Percentiles rank a stretch among this genome's conserved stretches.
Evolutionary conservation across 257 asterid species (phyloP).

Genomic region (Solanum pinnatisectum): DNA sequence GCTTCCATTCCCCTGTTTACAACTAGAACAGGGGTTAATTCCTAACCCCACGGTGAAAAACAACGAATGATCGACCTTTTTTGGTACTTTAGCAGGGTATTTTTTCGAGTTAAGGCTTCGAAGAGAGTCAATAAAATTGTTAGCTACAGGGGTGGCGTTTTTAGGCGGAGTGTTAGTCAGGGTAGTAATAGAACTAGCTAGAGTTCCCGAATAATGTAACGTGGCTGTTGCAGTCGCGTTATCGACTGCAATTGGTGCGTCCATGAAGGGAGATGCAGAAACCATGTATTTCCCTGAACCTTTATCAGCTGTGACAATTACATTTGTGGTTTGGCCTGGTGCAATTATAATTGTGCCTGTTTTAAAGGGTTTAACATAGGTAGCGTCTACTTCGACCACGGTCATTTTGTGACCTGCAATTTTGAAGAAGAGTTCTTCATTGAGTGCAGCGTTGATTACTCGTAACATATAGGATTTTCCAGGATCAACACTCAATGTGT

Average conservation of each 20-base stretch:
- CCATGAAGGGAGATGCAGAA: constrained; percentile 55
- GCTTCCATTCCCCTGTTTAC: constrained; percentile 45
- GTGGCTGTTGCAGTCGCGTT: constrained; percentile 50
- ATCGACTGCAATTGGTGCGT: constrained; percentile 41
- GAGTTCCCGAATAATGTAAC: constrained; percentile 49
- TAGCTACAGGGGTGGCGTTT: constrained; percentile 51
- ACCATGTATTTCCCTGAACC: constrained; percentile 32
- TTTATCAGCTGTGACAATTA: constrained; percentile 20
- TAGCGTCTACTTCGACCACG: constrained; percentile 57
- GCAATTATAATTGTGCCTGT: constrained; percentile 42
- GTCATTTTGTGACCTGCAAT: constrained; percentile 55
- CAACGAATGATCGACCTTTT: constrained; percentile 31
- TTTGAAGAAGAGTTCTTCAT: constrained; percentile 31
- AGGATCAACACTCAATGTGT: constrained; percentile 26
- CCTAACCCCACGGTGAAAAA: constrained; percentile 48
- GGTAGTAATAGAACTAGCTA: constrained; percentile 19
- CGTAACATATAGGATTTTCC: constrained; percentile 54
- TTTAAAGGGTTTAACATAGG: constrained; percentile 51
- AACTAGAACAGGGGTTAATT: constrained; percentile 38
- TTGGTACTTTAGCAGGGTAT: constrained; percentile 43
- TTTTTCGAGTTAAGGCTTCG: constrained; percentile 41
- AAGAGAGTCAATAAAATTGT: constrained; percentile 39
- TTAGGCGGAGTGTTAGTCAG: constrained; percentile 30
- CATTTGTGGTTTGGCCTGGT: constrained; percentile 61
- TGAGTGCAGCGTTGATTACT: constrained; percentile 51